Evolutionary conservation across 2,329 filamentous ascomycete species (phyloP), one percentile per base, ranked within the genome.

Genomic region (Passalora sequoiae): DNA sequence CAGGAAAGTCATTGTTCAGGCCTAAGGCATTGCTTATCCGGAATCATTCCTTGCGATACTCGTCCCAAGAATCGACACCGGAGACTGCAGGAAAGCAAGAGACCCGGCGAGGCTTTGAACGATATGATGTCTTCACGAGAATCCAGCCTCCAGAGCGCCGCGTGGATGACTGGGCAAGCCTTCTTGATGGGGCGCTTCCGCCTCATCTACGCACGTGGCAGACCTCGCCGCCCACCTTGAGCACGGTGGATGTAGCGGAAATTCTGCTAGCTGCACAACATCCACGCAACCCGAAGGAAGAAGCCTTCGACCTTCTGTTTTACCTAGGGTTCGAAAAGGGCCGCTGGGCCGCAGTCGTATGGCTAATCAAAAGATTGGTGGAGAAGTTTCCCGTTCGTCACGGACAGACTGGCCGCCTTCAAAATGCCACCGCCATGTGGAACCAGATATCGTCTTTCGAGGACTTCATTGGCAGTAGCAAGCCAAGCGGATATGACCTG

Each of bases 281-380:
- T 29, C 39, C 40, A 13, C 20, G 16, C 10, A 31, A 40, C 13
- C 15, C 37, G 9, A 5, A 43, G 4, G 22, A 40, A 10, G 40
- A 39, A 3, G 36, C 44, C 6, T 31, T 66, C 6, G 68, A 72
- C 45, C 48, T 73, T 6, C 55, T 73, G 13, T 58, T 54, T 39
- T 50, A 70, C 41, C 47, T 73, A 2, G 69, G 64, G 2, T 38
- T 69, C 19, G 53, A 59, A 2, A 58, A 68, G 47, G 59, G 62
- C 13, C 61, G 69, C 30, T 73, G 70, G 70, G 60, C 60, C 42
- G 60, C 65, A 17, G 65, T 69, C 3, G 58, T 71, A 10, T 74
- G 71, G 71, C 60, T 73, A 19, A 62, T 67, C 10, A 70, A 69
- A 50, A 63, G 65, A 39, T 54, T 72, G 16, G 56, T 66, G 1